Conservation (phyloP, 805 yeast genomes). For the Sugiyamaella marilandica region DNA sequence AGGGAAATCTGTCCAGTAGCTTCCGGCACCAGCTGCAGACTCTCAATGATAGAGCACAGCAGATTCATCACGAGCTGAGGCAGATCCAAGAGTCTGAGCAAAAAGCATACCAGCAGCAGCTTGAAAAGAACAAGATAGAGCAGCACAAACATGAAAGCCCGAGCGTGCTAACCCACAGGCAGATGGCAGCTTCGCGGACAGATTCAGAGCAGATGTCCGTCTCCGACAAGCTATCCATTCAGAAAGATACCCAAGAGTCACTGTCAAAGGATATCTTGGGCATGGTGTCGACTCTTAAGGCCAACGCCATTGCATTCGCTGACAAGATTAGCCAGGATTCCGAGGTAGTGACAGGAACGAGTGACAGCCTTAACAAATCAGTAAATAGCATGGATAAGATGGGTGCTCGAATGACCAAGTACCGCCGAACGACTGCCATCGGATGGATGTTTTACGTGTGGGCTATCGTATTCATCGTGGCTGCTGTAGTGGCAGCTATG, state of each 20-base stretch:
- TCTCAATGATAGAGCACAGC: slow-evolving; percentile 16
- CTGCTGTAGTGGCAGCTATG: slow-evolving; percentile 32
- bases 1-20: not conserved
- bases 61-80: slow-evolving; percentile 10
- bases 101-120: slow-evolving; percentile 1
- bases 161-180: not conserved
- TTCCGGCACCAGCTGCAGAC: slow-evolving; percentile 6
- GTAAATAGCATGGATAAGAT: slow-evolving; percentile 33
- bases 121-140: not conserved
- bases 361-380: slow-evolving; percentile 34
- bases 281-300: slow-evolving; percentile 45
- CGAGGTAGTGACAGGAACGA: slow-evolving; percentile 32
- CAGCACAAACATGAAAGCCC: not conserved
- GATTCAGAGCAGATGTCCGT: slow-evolving; percentile 9
- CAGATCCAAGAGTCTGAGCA: slow-evolving; percentile 8
- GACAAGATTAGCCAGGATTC: slow-evolving; percentile 36
- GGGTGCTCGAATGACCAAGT: slow-evolving; percentile 31
- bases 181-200: not conserved
- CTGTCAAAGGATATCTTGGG: slow-evolving; percentile 45
- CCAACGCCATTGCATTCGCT: slow-evolving; percentile 43
- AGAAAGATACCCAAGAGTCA: slow-evolving; percentile 40
- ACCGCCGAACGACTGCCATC: slow-evolving; percentile 33
- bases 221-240: slow-evolving; percentile 26
- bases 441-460: slow-evolving; percentile 39
- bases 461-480: slow-evolving; percentile 33